These are phyloP conservation scores for Conidiobolus incongruus DNA, from an alignment of 371 early-diverging fungal species.

Conservation along the genomic window DNA sequence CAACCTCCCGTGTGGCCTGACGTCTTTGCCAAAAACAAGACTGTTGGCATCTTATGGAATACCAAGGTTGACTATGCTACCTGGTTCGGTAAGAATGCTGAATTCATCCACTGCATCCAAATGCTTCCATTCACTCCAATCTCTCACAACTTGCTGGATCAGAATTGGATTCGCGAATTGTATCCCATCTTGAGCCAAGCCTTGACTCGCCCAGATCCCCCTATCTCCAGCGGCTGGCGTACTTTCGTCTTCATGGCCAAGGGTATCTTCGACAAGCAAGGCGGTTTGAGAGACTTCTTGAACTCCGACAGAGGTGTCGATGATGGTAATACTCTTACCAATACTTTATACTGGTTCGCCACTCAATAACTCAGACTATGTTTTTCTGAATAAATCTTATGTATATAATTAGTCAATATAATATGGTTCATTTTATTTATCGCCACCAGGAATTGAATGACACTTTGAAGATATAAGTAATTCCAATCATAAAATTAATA, in stretches of 20 bases:
- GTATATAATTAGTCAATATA: too few relatives aligned
- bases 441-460: too few relatives aligned
- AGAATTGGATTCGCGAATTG: conserved; percentile 27
- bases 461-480: too few relatives aligned
- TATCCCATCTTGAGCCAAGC: conserved; percentile 10
- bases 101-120: conserved; percentile 59
- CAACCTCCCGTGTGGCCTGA: conserved; percentile 15
- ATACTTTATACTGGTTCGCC: conserved; percentile 28
- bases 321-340: conserved; percentile 31
- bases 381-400: too few relatives aligned
- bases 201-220: conserved; percentile 3
- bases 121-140: conserved; percentile 58
- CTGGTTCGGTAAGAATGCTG: conserved; percentile 8
- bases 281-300: neutral
- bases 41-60: conserved; percentile 42
- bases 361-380: too few relatives aligned
- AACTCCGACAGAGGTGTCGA: conserved; percentile 12
- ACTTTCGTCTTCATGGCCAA: conserved; percentile 28
- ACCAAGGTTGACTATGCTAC: conserved; percentile 46
- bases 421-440: too few relatives aligned
- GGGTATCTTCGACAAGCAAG: conserved; percentile 16
- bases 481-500: too few relatives aligned
- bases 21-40: conserved; percentile 29
- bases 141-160: conserved; percentile 18
- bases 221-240: conserved; percentile 20